Conservation (phyloP, 1,139 yeast genomes). For the Wickerhamiella infanticola region DNA sequence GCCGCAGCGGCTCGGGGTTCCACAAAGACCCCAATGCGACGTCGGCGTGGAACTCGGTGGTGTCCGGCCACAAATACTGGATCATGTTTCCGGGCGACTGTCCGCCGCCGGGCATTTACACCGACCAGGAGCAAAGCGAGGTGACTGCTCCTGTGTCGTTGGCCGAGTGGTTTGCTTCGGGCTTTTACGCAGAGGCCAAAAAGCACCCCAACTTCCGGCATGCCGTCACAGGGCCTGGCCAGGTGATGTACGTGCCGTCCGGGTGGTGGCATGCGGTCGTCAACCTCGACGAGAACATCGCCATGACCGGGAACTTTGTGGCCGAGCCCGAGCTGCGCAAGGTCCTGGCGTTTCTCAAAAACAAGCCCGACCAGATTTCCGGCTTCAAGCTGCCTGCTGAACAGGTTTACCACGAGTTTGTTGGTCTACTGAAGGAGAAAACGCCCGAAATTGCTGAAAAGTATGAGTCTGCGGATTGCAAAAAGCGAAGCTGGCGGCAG, state of each 20-base stretch:
- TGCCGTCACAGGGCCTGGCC: conserved; percentile 68
- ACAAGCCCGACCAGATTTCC: conserved; percentile 54
- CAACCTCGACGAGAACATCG: conserved; percentile 62
- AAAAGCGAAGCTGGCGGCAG: conserved; percentile 14
- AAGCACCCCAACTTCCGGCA: conserved; percentile 34
- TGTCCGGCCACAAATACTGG: conserved; percentile 72
- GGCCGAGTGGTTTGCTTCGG: conserved; percentile 80
- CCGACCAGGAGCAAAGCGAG: conserved; percentile 61
- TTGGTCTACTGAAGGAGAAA: conserved; percentile 6
- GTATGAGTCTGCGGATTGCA: conserved; percentile 3
- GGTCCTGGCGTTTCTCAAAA: conserved; percentile 52
- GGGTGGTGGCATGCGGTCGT: conserved; percentile 97
- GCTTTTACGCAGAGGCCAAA: conserved; percentile 52
- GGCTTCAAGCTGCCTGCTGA: conserved; percentile 40
- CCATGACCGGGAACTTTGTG: conserved; percentile 72
- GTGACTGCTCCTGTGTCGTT: conserved; percentile 85
- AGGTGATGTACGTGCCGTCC: conserved; percentile 75
- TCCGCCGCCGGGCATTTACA: conserved; percentile 75
- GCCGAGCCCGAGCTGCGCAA: conserved; percentile 37
- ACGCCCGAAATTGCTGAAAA: conserved; percentile 3
- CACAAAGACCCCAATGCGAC: conserved; percentile 90
- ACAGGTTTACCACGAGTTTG: conserved; percentile 14
- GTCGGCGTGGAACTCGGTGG: conserved; percentile 75
- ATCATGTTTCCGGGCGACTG: conserved; percentile 66
- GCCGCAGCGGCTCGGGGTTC: conserved; percentile 70